A percentile compares a stretch with the other conserved stretches of the same genome.
These are phyloP conservation scores for Claviceps capensis DNA, from an alignment of 2,329 filamentous ascomycete species.

Conservation along the genomic window DNA sequence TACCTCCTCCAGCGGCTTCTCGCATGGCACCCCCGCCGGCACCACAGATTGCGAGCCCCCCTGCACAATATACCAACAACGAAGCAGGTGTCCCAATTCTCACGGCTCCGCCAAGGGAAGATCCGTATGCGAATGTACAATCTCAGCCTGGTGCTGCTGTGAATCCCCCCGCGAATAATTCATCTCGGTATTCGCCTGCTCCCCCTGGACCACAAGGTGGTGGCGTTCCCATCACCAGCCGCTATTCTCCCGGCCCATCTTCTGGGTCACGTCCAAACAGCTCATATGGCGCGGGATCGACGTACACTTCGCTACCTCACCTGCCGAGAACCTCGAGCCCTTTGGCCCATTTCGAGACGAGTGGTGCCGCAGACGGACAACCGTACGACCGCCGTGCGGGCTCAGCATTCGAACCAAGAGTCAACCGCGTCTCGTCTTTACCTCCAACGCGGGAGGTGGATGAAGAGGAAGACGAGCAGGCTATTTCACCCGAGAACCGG, in stretches of 20 bases:
- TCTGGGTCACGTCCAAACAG: conserved; percentile 24
- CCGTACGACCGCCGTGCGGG: conserved; percentile 34
- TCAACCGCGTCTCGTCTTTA: conserved; percentile 42
- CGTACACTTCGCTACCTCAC: conserved; percentile 38
- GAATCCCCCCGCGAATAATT: conserved; percentile 21
- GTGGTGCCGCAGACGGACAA: conserved; percentile 29
- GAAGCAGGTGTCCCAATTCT: conserved; percentile 23
- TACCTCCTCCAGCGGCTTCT: conserved; percentile 13
- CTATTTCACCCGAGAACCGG: conserved; percentile 9
- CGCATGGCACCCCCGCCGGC: conserved; percentile 9
- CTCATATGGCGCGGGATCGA: conserved; percentile 25
- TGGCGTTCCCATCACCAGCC: conserved; percentile 23
- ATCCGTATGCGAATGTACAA: conserved; percentile 38
- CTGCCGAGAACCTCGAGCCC: conserved; percentile 53
- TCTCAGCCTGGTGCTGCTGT: conserved; percentile 18
- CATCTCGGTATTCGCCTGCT: conserved; percentile 49
- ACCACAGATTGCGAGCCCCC: conserved; percentile 6
- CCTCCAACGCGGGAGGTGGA: conserved; percentile 50
- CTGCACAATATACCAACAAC: conserved; percentile 9
- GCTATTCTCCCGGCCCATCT: conserved; percentile 40
- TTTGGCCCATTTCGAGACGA: conserved; percentile 48
- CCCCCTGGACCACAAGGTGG: conserved; percentile 27
- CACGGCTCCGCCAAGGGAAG: conserved; percentile 38
- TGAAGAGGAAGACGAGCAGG: conserved; percentile 33
- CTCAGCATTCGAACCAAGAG: conserved; percentile 40